Percentiles rank a stretch among this genome's conserved stretches.
phyloP scores from a whole-genome alignment of 139 green algal genomes.

The Coccomyxa sp. region DNA sequence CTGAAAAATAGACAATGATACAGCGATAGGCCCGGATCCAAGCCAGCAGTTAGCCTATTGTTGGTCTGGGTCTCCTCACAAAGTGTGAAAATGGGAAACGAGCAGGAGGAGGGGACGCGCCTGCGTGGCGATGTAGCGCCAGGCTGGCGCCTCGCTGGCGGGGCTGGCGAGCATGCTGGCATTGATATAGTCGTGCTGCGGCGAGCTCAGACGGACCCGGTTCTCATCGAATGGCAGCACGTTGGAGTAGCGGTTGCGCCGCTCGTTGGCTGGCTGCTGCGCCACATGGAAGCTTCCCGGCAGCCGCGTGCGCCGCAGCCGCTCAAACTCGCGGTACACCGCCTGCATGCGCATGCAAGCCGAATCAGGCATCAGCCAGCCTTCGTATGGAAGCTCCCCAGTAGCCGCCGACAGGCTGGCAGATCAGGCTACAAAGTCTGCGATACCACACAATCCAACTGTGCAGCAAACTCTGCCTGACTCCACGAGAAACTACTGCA shows the following conservation, averaged over 20 bases:
- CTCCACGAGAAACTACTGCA: too few species aligned
- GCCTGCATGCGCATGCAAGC: background rate
- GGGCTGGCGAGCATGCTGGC: slow-evolving; percentile 28
- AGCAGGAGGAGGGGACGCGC: background rate
- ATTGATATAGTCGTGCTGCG: slow-evolving; percentile 42
- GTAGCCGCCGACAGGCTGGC: too few species aligned
- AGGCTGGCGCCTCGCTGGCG: background rate
- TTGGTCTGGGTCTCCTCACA: too few species aligned
- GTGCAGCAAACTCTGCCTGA: too few species aligned
- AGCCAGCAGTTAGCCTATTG: too few species aligned
- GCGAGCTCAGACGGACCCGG: slow-evolving; percentile 18
- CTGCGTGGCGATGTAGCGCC: slow-evolving; percentile 35
- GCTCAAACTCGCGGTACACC: slow-evolving; percentile 7
- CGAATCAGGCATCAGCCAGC: too few species aligned
- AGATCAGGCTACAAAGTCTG: too few species aligned
- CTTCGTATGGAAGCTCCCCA: too few species aligned
- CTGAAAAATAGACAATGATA: background rate
- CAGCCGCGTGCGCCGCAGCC: background rate
- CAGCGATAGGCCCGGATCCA: background rate
- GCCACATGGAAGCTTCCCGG: background rate
- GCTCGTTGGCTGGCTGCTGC: slow-evolving; percentile 1
- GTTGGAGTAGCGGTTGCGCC: slow-evolving; percentile 41
- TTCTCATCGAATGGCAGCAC: slow-evolving; percentile 46
- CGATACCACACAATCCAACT: too few species aligned
- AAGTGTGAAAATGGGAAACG: too few species aligned